phyloP scores from a whole-genome alignment of 306 rosid genomes.

The Trifolium pratense region DNA sequence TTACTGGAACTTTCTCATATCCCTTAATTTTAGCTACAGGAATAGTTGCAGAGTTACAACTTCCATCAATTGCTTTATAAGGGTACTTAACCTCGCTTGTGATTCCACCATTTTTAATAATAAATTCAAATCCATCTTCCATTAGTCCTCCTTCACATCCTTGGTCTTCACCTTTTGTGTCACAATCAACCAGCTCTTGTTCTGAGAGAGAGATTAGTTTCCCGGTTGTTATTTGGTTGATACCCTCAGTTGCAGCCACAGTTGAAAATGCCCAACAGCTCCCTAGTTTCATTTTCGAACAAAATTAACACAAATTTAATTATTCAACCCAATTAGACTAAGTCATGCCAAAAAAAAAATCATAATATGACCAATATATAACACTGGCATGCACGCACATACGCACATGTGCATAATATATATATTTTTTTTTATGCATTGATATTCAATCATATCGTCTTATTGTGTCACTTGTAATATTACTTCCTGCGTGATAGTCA shows the following conservation, averaged over 20 bases:
- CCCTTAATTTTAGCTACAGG: conserved; percentile 39
- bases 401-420: too few species aligned
- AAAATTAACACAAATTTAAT: background rate
- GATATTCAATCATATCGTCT: too few species aligned
- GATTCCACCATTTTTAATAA: conserved; percentile 43
- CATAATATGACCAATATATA: too few species aligned
- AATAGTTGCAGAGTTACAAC: background rate
- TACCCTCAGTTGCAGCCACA: conserved; percentile 36
- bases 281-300: conserved; percentile 30
- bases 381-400: too few species aligned
- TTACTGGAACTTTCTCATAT: conserved; percentile 39
- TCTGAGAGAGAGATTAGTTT: conserved; percentile 40
- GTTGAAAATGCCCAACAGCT: conserved; percentile 48
- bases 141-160: conserved; percentile 43
- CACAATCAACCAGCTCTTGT: conserved; percentile 46
- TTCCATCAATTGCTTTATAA: conserved; percentile 39
- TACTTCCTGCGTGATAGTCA: too few species aligned
- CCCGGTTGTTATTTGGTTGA: conserved; percentile 26
- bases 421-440: too few species aligned
- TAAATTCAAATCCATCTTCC: conserved; percentile 45
- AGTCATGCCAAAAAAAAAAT: too few species aligned
- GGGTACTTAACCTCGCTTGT: conserved; percentile 41
- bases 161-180: conserved; percentile 39
- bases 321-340: background rate
- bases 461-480: too few species aligned